These are phyloP conservation scores for Pilaira anomala DNA, from an alignment of 192 early-diverging fungal genomes.

Conservation along the genomic window DNA sequence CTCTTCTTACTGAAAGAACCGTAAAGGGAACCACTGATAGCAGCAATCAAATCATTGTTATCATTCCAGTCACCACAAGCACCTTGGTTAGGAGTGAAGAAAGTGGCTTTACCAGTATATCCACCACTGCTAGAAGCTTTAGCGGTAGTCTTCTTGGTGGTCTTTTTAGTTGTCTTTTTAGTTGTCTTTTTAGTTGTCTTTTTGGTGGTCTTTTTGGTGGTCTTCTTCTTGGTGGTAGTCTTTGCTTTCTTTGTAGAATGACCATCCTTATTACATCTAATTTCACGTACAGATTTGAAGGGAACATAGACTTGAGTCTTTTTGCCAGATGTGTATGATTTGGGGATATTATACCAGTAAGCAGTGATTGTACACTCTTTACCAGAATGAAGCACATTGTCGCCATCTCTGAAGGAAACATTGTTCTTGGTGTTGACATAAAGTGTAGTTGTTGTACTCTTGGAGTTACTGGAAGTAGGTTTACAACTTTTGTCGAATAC, in stretches of 20 bases:
- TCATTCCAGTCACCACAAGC: constrained; percentile 28
- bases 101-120: constrained; percentile 13
- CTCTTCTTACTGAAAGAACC: constrained; percentile 32
- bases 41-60: constrained; percentile 21
- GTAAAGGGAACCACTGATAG: constrained; percentile 28
- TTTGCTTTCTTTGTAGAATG: constrained; percentile 1
- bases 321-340: neutral
- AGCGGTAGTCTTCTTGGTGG: neutral
- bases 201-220: neutral
- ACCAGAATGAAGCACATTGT: neutral
- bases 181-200: constrained; percentile 9
- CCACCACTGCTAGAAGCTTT: neutral
- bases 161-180: constrained; percentile 8
- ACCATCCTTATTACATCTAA: neutral
- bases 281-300: neutral
- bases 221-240: constrained; percentile 6
- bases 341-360: neutral
- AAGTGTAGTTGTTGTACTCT: neutral
- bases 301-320: neutral
- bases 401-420: neutral
- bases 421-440: neutral
- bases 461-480: neutral
- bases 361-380: neutral
- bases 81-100: constrained; percentile 31
- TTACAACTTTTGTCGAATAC: neutral